These are phyloP conservation scores for Erodium chrysanthum DNA, from an alignment of 441 rosid genomes.

Conservation along the genomic window DNA sequence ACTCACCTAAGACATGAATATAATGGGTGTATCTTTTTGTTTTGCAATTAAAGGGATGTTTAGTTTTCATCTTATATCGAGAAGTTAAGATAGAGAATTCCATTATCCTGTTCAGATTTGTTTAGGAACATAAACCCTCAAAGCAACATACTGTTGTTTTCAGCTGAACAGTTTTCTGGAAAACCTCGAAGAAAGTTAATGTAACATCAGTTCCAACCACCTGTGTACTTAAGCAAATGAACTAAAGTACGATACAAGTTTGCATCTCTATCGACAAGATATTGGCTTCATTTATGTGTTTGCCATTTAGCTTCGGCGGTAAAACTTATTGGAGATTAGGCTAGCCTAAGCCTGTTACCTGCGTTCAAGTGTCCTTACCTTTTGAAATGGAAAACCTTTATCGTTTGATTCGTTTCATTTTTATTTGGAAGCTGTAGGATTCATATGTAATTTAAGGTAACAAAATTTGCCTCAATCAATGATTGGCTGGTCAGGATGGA, in stretches of 20 bases:
- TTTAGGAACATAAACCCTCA: neutral
- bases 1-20: neutral
- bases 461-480: neutral
- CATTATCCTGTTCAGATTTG: neutral
- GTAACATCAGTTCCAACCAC: neutral
- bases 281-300: neutral
- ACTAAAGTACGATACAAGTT: neutral
- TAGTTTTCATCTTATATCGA: neutral
- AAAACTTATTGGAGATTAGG: neutral
- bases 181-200: neutral
- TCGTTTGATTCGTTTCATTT: neutral
- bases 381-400: neutral
- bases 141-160: neutral
- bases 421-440: neutral
- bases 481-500: neutral
- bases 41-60: neutral
- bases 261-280: neutral
- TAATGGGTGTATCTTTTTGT: too few relatives aligned
- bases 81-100: neutral
- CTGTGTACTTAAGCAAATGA: neutral
- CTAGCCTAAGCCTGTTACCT: neutral
- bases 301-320: neutral
- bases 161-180: neutral
- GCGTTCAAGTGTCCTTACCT: neutral
- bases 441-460: neutral